These are phyloP conservation scores for Asterophora parasitica DNA, from an alignment of 768 basidiomycete genomes.

Conservation along the genomic window DNA sequence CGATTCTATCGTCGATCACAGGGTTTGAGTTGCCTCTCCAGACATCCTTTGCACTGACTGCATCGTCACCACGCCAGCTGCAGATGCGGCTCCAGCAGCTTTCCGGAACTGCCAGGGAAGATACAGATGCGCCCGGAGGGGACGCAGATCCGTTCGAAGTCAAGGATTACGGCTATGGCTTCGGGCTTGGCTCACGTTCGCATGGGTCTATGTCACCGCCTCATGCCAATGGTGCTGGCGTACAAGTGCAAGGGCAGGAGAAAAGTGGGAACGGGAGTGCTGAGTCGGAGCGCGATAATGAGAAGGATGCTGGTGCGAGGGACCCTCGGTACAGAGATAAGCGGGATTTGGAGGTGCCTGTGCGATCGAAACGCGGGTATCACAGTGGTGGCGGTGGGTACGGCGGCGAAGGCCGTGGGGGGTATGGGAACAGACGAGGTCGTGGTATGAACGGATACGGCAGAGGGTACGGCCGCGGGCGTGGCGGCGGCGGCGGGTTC, in stretches of 20 bases:
- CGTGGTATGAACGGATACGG: conserved; percentile 29
- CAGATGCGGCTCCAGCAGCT: conserved; percentile 8
- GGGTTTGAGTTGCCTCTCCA: neutral
- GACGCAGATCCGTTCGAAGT: conserved; percentile 46
- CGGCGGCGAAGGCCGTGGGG: conserved; percentile 2
- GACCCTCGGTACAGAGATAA: conserved; percentile 14
- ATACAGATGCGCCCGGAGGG: neutral
- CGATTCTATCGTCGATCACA: neutral
- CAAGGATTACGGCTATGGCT: conserved; percentile 60
- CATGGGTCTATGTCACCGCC: conserved; percentile 8
- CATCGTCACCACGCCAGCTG: conserved; percentile 8
- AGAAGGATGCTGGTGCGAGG: neutral
- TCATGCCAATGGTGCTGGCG: neutral
- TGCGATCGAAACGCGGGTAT: conserved; percentile 7
- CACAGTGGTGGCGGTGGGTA: conserved; percentile 3
- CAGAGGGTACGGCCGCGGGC: conserved; percentile 30
- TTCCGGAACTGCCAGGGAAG: neutral
- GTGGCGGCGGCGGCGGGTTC: conserved; percentile 30
- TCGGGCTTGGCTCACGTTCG: conserved; percentile 34
- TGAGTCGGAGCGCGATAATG: conserved; percentile 16
- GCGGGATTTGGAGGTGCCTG: conserved; percentile 8
- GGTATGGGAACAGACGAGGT: conserved; percentile 21
- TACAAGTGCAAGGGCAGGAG: conserved; percentile 13
- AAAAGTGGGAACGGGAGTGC: neutral
- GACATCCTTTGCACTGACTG: neutral